These are phyloP conservation scores for Forsythia suspensa DNA, from an alignment of 257 asterid genomes.

Conservation along the genomic window DNA sequence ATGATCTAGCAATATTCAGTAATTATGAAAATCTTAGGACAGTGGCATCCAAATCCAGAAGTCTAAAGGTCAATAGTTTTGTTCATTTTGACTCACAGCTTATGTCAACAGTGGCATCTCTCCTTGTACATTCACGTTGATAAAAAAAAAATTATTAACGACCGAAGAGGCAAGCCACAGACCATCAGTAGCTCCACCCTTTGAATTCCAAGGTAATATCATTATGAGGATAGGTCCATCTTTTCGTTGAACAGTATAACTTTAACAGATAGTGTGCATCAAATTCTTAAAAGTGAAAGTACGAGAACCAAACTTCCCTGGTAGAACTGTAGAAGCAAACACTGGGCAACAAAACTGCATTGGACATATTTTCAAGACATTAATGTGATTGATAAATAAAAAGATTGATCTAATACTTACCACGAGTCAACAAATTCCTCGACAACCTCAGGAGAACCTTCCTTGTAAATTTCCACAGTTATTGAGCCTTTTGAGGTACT, in stretches of 20 bases:
- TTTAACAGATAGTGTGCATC: neutral
- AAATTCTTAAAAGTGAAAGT: neutral
- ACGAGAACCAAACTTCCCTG: neutral
- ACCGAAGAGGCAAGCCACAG: neutral
- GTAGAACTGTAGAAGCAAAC: neutral
- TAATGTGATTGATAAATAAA: conserved; percentile 6
- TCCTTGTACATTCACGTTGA: neutral
- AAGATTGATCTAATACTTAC: conserved; percentile 38
- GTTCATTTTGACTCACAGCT: neutral
- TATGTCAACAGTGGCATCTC: neutral
- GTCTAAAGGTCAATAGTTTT: neutral
- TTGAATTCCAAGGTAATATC: neutral
- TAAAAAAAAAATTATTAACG: neutral
- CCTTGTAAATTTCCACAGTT: conserved; percentile 85
- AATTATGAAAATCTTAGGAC: neutral
- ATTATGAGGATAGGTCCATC: neutral
- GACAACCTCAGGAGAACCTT: conserved; percentile 84
- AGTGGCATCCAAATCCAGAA: neutral
- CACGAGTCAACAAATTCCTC: conserved; percentile 65
- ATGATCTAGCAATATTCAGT: neutral
- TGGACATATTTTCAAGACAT: conserved; percentile 1
- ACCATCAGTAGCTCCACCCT: neutral
- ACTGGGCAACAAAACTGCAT: neutral
- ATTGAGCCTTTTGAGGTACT: conserved; percentile 81
- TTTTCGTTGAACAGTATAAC: conserved; percentile 12